Evolutionary conservation across 2,329 filamentous ascomycete species (phyloP).

Genomic region (Blastomyces parvus): DNA sequence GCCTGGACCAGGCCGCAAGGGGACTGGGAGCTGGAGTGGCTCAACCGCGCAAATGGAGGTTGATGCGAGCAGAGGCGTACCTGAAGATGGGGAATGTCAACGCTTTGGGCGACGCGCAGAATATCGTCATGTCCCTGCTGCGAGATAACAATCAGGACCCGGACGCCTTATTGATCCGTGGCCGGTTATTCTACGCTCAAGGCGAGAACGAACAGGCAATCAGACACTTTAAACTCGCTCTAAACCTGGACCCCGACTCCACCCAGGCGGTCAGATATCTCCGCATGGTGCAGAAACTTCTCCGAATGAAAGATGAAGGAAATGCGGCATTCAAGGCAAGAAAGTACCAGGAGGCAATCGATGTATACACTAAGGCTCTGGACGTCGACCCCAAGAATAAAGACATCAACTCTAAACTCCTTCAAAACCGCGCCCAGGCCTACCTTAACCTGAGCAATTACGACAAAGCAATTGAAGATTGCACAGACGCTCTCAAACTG

Average conservation of each 20-base stretch:
- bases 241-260: constrained; percentile 86
- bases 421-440: constrained; percentile 87
- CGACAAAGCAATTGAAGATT: constrained; percentile 71
- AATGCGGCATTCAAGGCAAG: constrained; percentile 83
- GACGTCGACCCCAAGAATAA: constrained; percentile 80
- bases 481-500: constrained; percentile 69
- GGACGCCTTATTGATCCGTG: constrained; percentile 82
- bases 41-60: constrained; percentile 84
- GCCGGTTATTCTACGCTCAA: constrained; percentile 76
- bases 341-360: constrained; percentile 67
- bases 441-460: constrained; percentile 71
- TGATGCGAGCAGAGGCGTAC: constrained; percentile 85
- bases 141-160: constrained; percentile 83
- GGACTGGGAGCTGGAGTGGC: constrained; percentile 64
- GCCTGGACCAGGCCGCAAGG: constrained; percentile 80
- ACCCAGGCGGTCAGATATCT: constrained; percentile 80
- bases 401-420: constrained; percentile 85
- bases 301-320: constrained; percentile 87
- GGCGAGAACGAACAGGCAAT: constrained; percentile 94
- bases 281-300: constrained; percentile 80
- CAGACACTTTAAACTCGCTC: constrained; percentile 80
- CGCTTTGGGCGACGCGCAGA: constrained; percentile 81
- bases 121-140: constrained; percentile 78
- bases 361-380: constrained; percentile 74
- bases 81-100: constrained; percentile 87